Evolutionary conservation across 129 eudicot species (phyloP), one percentile per base, ranked within the genome.

Genomic region (Saposhnikovia divaricata): DNA sequence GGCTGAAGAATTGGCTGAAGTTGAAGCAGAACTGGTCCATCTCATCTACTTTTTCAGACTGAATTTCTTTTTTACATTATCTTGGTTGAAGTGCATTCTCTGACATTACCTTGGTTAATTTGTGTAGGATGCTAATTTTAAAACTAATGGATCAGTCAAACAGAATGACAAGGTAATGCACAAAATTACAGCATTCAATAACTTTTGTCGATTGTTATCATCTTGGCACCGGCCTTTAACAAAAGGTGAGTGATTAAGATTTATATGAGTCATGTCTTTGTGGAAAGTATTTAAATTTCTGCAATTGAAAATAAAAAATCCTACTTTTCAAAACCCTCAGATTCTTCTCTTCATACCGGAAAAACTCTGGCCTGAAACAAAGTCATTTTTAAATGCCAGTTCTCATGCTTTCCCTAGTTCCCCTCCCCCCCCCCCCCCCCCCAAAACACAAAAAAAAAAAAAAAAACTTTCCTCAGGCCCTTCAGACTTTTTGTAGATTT

Each of bases 1-100:
- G 31, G 87, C 87, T 43, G 98, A 89, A 59, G 98, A 93, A 77
- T 83, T 96, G 63, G 99, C 83, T 83, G 99, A 96, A 90, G 96
- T 96, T 83, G 99, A 96, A 83, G 92, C 92, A 74, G 87, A 96
- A 83, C 80, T 96, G 98, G 99, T 96, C 76, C n/a, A 90, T 86
- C 48, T 83, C 76, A 63, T 51, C 83, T 75, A 18, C 59, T 25
- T 78, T 23, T 39, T 42, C 44, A 70, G 34, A 27, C 45, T 77
- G 44, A 74, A 16, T 77, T 15, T 69, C 50, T 77, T 25, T 70
- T 80, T 34, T 59, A 76, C 55, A 55, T 79, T 44, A 5, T 46
- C 74, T 61, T 85, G 46, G 43, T 82, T 69, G 13, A 76, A 39
- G 31, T 82, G 72, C 73, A 61, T 61, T 61, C 1, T n/a, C 69